These are phyloP conservation scores for Metschnikowia hibisci DNA, from an alignment of 805 yeast genomes.

Conservation along the genomic window DNA sequence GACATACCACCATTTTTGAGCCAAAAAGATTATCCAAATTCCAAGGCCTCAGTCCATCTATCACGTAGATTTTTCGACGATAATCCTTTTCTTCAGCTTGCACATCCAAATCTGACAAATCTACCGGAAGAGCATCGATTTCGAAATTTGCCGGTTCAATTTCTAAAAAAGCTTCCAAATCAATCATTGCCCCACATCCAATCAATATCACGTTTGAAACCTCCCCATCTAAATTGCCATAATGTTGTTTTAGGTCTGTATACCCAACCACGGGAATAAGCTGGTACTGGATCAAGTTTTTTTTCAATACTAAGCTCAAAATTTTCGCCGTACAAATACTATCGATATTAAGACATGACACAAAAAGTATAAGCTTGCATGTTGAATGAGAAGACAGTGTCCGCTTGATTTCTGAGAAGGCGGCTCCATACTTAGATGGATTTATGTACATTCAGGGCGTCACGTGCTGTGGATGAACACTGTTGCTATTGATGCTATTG, in stretches of 20 bases:
- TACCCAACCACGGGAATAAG: conserved; percentile 92
- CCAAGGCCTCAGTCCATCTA: conserved; percentile 97
- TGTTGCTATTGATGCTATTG: background rate
- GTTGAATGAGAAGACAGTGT: conserved; percentile 89
- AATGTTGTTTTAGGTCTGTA: conserved; percentile 66
- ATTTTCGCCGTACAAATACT: conserved; percentile 87
- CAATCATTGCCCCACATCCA: conserved; percentile 94
- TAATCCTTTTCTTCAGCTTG: conserved; percentile 15
- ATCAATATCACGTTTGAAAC: conserved; percentile 71
- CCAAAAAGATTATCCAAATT: conserved; percentile 90
- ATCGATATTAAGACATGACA: conserved; percentile 86
- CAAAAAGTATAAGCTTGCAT: conserved; percentile 81
- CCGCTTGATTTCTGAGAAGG: conserved; percentile 62
- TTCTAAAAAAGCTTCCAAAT: conserved; percentile 69
- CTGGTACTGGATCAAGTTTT: conserved; percentile 82
- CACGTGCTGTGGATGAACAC: background rate
- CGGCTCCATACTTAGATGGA: conserved; percentile 62
- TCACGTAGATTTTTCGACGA: conserved; percentile 65
- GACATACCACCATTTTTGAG: conserved; percentile 67
- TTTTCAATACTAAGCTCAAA: conserved; percentile 64
- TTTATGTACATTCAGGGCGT: conserved; percentile 59
- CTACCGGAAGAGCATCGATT: conserved; percentile 23
- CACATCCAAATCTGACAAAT: conserved; percentile 22
- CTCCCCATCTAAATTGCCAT: conserved; percentile 61
- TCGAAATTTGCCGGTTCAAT: conserved; percentile 54